Evolutionary conservation across 306 rosid species (phyloP).

Genomic region (Senna siamea): DNA sequence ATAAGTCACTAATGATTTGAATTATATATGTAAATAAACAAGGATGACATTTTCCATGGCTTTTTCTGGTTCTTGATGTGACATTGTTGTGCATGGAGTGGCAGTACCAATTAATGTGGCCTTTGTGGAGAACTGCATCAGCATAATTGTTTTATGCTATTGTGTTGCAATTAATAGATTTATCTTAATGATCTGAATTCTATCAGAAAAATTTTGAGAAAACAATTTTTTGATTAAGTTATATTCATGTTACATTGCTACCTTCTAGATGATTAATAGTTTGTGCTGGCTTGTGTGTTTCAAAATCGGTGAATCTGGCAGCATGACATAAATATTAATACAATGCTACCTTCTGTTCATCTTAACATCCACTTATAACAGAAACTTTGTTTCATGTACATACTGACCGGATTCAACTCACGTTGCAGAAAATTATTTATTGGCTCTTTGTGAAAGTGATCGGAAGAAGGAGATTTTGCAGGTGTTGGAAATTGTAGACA

Average conservation of each 20-base stretch:
- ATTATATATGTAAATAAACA: conserved; percentile 27
- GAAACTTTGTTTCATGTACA: conserved; percentile 35
- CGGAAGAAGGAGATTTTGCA: conserved; percentile 64
- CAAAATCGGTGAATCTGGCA: conserved; percentile 32
- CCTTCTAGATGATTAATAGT: conserved; percentile 23
- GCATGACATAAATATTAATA: conserved; percentile 6
- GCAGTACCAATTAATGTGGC: not conserved
- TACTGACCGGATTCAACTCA: conserved; percentile 34
- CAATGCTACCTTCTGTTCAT: conserved; percentile 13
- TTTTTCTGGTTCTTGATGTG: conserved; percentile 10
- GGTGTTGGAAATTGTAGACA: conserved; percentile 62
- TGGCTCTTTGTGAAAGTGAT: conserved; percentile 83
- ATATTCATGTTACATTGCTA: conserved; percentile 21
- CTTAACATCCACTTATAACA: conserved; percentile 16
- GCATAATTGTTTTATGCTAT: conserved; percentile 22
- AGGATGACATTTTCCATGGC: conserved; percentile 32
- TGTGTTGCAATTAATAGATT: conserved; percentile 10
- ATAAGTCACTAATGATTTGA: conserved; percentile 18
- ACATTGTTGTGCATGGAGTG: conserved; percentile 27
- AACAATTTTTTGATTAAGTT: not conserved
- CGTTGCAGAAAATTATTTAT: conserved; percentile 76
- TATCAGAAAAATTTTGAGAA: conserved; percentile 31
- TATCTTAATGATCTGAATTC: conserved; percentile 30
- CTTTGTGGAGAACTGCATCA: conserved; percentile 22
- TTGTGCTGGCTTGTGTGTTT: conserved; percentile 32